Evolutionary conservation across 495 filamentous ascomycete species (phyloP).

Genomic region (Penicillium malachiteum): DNA sequence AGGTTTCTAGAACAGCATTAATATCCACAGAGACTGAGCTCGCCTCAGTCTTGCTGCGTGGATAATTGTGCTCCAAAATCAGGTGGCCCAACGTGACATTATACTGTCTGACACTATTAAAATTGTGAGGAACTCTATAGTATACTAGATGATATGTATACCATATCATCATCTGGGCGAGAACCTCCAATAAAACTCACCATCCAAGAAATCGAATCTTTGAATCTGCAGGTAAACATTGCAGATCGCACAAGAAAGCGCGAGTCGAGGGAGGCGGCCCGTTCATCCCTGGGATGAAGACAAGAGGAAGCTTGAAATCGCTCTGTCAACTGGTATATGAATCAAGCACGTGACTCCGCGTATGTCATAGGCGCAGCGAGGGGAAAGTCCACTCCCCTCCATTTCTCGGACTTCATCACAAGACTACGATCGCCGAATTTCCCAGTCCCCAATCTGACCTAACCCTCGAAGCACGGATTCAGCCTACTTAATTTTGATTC

Average conservation of each 20-base stretch:
- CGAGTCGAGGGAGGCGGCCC: constrained; percentile 64
- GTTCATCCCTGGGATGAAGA: constrained; percentile 41
- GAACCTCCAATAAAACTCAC: constrained; percentile 47
- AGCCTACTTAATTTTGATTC: background rate
- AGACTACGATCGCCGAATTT: background rate
- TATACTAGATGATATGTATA: background rate
- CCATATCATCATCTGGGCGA: background rate
- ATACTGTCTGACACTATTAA: constrained; percentile 67
- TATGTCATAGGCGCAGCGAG: constrained; percentile 46
- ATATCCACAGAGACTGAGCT: constrained; percentile 64
- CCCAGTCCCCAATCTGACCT: background rate
- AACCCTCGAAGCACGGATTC: background rate
- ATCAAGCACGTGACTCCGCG: constrained; percentile 40
- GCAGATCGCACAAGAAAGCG: constrained; percentile 65
- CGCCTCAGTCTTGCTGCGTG: constrained; percentile 31
- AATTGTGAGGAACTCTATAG: too few species aligned
- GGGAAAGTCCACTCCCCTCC: constrained; percentile 32
- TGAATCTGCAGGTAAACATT: constrained; percentile 50
- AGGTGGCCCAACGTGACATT: constrained; percentile 56
- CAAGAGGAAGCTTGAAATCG: background rate
- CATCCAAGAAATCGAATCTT: constrained; percentile 94
- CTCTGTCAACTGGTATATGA: background rate
- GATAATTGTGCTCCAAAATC: constrained; percentile 65
- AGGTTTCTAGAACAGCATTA: constrained; percentile 61
- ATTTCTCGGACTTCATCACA: constrained; percentile 17